These are phyloP conservation scores for Clavispora phyllophila DNA, from an alignment of 805 yeast genomes.

Conservation along the genomic window DNA sequence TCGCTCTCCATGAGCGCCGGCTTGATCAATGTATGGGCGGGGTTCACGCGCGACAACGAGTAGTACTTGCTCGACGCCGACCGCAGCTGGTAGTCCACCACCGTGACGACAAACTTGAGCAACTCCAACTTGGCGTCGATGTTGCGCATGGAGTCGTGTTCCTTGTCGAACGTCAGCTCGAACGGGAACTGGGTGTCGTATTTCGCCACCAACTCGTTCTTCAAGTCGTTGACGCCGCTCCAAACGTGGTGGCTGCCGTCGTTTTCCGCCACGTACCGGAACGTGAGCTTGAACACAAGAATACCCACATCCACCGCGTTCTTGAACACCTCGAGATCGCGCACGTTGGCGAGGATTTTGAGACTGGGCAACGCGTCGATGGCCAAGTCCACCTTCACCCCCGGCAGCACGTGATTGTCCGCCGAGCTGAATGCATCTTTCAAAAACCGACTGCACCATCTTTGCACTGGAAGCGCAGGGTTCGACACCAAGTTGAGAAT, in stretches of 20 bases:
- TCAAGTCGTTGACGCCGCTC: constrained; percentile 52
- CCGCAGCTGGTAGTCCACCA: constrained; percentile 41
- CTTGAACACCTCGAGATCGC: constrained; percentile 27
- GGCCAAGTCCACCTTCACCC: constrained; percentile 35
- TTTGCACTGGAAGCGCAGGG: constrained; percentile 29
- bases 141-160: constrained; percentile 46
- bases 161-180: constrained; percentile 41
- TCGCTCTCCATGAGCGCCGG: constrained; percentile 58
- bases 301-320: constrained; percentile 32
- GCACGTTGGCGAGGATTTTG: constrained; percentile 21
- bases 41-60: constrained; percentile 46
- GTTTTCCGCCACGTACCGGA: constrained; percentile 41
- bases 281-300: constrained; percentile 41
- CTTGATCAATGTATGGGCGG: constrained; percentile 63
- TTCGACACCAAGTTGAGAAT: constrained; percentile 33
- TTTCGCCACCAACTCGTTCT: constrained; percentile 51
- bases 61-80: constrained; percentile 33
- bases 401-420: constrained; percentile 19
- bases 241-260: constrained; percentile 47
- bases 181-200: constrained; percentile 59
- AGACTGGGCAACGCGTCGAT: constrained; percentile 35
- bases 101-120: constrained; percentile 58
- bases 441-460: constrained; percentile 39
- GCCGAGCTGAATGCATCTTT: constrained; percentile 31
- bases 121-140: constrained; percentile 61